phyloP scores from a whole-genome alignment of 2,329 filamentous ascomycete genomes.

The Stachybotrys elegans region DNA sequence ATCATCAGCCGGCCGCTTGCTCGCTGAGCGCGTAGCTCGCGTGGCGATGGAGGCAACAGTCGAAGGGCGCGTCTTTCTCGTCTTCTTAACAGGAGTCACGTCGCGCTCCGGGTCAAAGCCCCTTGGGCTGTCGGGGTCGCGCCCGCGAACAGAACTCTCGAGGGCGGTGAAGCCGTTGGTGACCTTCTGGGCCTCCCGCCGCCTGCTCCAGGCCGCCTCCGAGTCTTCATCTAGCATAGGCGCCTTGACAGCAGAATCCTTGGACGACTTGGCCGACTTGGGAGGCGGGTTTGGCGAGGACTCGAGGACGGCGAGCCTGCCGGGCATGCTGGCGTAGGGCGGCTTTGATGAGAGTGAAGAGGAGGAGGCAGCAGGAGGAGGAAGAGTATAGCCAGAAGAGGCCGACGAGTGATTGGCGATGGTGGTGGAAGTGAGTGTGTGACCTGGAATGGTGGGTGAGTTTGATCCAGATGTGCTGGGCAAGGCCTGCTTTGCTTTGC shows the following conservation, averaged over 20 bases:
- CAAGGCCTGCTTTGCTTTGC: constrained; percentile 31
- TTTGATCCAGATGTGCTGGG: constrained; percentile 31
- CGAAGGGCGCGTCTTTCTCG: constrained; percentile 31
- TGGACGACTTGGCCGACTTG: constrained; percentile 20
- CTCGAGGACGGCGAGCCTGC: constrained; percentile 27
- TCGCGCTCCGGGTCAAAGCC: constrained; percentile 17
- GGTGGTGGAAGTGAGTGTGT: constrained; percentile 16
- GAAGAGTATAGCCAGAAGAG: too few relatives aligned
- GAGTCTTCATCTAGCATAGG: constrained; percentile 23
- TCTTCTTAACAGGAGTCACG: constrained; percentile 25
- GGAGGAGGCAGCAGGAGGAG: constrained; percentile 9
- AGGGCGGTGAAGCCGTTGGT: constrained; percentile 29
- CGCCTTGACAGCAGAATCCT: constrained; percentile 20
- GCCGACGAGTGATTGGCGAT: constrained; percentile 7
- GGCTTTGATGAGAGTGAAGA: constrained; percentile 13
- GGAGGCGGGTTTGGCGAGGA: constrained; percentile 25
- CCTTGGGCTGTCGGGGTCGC: constrained; percentile 6
- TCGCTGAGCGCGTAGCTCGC: constrained; percentile 43
- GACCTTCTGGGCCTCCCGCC: constrained; percentile 31
- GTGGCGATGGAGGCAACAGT: constrained; percentile 26
- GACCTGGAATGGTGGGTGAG: constrained; percentile 23
- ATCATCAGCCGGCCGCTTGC: constrained; percentile 49
- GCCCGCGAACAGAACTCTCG: constrained; percentile 34
- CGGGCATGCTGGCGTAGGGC: constrained; percentile 34
- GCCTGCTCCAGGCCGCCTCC: constrained; percentile 26